Conservation (phyloP, 768 basidiomycete species). For the Hypholoma sublateritium region DNA sequence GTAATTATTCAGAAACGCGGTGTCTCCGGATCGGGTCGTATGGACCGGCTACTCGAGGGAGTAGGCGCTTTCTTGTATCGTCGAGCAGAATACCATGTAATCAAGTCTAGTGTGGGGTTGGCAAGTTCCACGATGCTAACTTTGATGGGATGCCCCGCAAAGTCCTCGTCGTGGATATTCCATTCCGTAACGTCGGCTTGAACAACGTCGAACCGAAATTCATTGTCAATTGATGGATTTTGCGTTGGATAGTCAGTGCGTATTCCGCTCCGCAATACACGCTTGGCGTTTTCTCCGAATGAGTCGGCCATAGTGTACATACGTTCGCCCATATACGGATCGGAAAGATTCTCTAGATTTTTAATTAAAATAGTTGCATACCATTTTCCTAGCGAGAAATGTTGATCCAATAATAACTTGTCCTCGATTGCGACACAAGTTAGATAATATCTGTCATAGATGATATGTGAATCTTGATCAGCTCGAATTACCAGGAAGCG, state of each 20-base stretch:
- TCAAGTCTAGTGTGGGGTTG: not conserved
- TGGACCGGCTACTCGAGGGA: not conserved
- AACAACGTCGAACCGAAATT: not conserved
- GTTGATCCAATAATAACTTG: too few relatives aligned
- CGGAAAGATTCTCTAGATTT: too few relatives aligned
- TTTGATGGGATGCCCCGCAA: not conserved
- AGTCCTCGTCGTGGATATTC: not conserved
- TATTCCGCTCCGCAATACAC: not conserved
- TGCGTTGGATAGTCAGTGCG: not conserved
- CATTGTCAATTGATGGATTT: not conserved
- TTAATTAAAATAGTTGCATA: too few relatives aligned
- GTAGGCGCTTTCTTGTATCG: not conserved
- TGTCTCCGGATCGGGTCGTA: not conserved
- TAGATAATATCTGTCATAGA: too few relatives aligned
- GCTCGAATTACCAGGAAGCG: too few relatives aligned
- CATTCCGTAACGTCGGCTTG: not conserved
- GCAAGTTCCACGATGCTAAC: not conserved
- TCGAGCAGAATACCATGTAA: not conserved
- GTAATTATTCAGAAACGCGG: not conserved
- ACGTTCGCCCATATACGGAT: too few relatives aligned
- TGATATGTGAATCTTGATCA: too few relatives aligned
- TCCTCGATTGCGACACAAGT: too few relatives aligned
- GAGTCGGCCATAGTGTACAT: not conserved
- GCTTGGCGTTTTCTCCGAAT: not conserved
- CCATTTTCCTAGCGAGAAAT: too few relatives aligned